Conservation (phyloP, 441 rosid species). For the Brassica hybrid region DNA sequence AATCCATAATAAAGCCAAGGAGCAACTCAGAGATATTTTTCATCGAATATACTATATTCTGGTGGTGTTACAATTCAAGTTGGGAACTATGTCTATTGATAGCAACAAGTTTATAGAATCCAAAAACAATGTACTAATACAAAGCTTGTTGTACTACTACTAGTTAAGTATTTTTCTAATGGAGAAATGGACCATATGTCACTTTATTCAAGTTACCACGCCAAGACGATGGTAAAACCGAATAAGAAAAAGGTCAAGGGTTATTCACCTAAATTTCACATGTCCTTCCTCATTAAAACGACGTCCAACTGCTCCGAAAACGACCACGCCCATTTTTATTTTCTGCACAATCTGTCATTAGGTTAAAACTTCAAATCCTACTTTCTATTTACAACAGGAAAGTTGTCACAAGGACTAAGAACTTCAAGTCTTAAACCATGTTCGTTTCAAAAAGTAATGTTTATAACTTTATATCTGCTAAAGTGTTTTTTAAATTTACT, state of each 20-base stretch:
- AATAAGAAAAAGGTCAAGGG: slow-evolving; percentile 15
- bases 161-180: background rate
- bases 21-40: background rate
- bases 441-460: background rate
- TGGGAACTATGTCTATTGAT: slow-evolving; percentile 20
- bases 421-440: background rate
- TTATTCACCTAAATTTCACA: slow-evolving; percentile 39
- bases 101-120: slow-evolving; percentile 16
- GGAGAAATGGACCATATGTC: slow-evolving; percentile 32
- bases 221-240: slow-evolving; percentile 30
- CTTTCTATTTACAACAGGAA: background rate
- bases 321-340: slow-evolving; percentile 13
- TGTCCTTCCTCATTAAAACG: slow-evolving; percentile 38
- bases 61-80: slow-evolving; percentile 30
- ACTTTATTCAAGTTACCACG: slow-evolving; percentile 32
- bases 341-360: background rate
- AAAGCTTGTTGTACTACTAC: slow-evolving; percentile 19
- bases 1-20: background rate
- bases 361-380: background rate
- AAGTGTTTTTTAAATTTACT: background rate
- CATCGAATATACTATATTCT: background rate
- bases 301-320: slow-evolving; percentile 41
- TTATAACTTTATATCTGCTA: background rate
- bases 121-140: background rate
- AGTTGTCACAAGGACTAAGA: background rate